These are phyloP conservation scores for Leishmania amazonensis DNA, from an alignment of 208 protist species.

Conservation along the genomic window DNA sequence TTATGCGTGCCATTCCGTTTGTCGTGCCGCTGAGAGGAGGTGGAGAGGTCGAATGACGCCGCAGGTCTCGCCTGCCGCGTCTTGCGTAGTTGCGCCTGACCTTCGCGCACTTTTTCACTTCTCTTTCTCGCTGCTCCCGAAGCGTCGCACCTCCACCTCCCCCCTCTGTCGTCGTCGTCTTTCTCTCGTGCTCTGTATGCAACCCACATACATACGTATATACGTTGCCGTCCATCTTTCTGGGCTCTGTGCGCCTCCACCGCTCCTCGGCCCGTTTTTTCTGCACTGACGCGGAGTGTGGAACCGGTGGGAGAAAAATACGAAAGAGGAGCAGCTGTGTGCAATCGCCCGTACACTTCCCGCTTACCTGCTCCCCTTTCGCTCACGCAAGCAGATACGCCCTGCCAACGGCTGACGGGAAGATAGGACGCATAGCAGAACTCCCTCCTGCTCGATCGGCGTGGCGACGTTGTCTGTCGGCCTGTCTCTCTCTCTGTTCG, in stretches of 20 bases:
- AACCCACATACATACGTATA: background rate
- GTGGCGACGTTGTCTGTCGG: no score
- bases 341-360: background rate
- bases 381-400: background rate
- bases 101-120: background rate
- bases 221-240: background rate
- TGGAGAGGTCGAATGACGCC: background rate
- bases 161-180: background rate
- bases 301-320: background rate
- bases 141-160: background rate
- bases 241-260: background rate
- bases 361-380: background rate
- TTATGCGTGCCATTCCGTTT: background rate
- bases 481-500: background rate
- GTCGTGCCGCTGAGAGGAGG: background rate
- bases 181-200: background rate
- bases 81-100: background rate
- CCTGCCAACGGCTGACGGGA: background rate
- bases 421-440: background rate
- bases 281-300: background rate
- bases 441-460: background rate
- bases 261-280: background rate
- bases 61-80: background rate
- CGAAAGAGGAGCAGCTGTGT: background rate
- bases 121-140: background rate